A percentile compares a stretch with the other conserved stretches of the same genome.
Evolutionary conservation across 768 basidiomycete species (phyloP).

Genomic region (Serendipita sp.): DNA sequence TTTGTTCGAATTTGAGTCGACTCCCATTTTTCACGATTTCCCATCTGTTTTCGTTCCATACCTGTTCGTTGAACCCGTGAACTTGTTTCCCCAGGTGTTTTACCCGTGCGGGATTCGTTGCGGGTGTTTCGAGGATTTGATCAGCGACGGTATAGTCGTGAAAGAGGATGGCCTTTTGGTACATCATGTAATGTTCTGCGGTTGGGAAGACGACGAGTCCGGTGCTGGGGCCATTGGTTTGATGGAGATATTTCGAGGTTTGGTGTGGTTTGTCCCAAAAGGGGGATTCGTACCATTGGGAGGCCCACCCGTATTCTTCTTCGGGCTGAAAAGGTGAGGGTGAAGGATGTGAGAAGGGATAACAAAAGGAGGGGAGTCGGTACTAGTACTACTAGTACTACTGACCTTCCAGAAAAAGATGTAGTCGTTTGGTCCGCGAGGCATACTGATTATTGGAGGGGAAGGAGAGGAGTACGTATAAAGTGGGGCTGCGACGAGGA

Average conservation of each 20-base stretch:
- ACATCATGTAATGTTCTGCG: conserved; percentile 53
- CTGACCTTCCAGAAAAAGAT: conserved; percentile 17
- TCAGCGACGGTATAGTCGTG: conserved; percentile 21
- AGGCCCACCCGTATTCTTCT: conserved; percentile 14
- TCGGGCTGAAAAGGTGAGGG: conserved; percentile 8
- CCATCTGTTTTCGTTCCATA: conserved; percentile 34
- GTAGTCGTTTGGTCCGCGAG: conserved; percentile 5
- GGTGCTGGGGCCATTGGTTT: too few species aligned
- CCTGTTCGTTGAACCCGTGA: conserved; percentile 28
- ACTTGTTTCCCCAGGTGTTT: conserved; percentile 43
- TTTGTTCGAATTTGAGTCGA: conserved; percentile 38
- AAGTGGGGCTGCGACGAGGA: too few species aligned
- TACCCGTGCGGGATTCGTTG: conserved; percentile 28
- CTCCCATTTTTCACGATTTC: conserved; percentile 38
- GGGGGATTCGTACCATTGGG: conserved; percentile 28
- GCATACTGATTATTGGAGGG: neutral
- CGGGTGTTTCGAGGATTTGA: conserved; percentile 21
- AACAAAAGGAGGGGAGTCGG: neutral
- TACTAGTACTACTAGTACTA: too few species aligned
- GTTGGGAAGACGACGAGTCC: conserved; percentile 22
- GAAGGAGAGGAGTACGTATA: too few species aligned
- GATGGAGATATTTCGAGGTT: neutral
- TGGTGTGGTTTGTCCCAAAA: conserved; percentile 26
- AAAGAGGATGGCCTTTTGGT: conserved; percentile 43
- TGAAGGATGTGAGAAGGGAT: neutral